phyloP scores from a whole-genome alignment of 257 asterid species.

The Ballota nigra region DNA sequence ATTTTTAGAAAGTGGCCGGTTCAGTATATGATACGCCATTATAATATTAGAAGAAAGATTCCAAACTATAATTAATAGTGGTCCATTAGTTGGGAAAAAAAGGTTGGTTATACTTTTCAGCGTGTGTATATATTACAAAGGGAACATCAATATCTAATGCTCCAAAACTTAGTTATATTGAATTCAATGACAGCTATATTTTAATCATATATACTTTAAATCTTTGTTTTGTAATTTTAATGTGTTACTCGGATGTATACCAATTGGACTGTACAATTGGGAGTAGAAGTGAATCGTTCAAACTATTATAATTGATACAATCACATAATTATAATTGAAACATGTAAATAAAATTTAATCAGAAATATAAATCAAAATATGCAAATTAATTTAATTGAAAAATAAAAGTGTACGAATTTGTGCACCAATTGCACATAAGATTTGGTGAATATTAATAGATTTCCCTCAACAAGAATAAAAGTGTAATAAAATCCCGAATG shows the following conservation, averaged over 20 bases:
- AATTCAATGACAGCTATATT: constrained; percentile 10
- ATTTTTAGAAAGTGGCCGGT: too few species aligned
- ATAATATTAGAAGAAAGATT: not conserved
- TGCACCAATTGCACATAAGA: too few species aligned
- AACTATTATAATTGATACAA: too few species aligned
- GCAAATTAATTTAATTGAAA: too few species aligned
- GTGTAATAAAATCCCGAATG: not conserved
- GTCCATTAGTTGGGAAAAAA: not conserved
- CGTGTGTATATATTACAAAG: not conserved
- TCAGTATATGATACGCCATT: not conserved
- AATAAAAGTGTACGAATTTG: too few species aligned
- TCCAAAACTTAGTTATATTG: not conserved
- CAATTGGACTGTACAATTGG: too few species aligned
- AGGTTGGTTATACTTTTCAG: not conserved
- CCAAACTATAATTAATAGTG: constrained; percentile 7
- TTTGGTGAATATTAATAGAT: too few species aligned
- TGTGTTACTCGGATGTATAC: too few species aligned
- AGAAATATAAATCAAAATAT: too few species aligned
- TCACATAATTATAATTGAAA: too few species aligned
- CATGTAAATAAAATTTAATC: too few species aligned
- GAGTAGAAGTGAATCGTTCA: too few species aligned
- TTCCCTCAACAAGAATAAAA: not conserved
- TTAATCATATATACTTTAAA: not conserved
- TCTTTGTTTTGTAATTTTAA: not conserved
- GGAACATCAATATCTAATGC: not conserved